A percentile compares a stretch with the other conserved stretches of the same genome.
Evolutionary conservation across 129 eudicot species (phyloP).

Genomic region (Deinandra increscens): DNA sequence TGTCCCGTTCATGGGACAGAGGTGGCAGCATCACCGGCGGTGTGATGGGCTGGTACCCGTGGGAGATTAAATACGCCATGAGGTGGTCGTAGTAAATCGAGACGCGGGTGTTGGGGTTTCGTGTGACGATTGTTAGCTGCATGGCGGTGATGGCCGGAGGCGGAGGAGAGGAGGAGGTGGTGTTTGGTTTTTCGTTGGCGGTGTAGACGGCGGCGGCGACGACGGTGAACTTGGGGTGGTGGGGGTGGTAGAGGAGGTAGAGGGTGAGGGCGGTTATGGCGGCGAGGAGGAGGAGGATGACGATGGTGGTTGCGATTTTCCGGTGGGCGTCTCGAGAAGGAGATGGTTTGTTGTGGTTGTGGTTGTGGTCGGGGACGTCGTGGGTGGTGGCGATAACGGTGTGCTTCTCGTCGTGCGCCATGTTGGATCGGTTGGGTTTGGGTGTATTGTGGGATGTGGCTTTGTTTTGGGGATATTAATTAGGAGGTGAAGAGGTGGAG

Average conservation of each 20-base stretch:
- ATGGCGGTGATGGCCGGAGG: conserved; percentile 37
- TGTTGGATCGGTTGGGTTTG: neutral
- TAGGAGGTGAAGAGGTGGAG: conserved; percentile 6
- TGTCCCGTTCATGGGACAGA: conserved; percentile 46
- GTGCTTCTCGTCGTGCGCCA: conserved; percentile 15
- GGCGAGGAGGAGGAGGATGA: conserved; percentile 39
- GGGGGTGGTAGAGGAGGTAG: conserved; percentile 66
- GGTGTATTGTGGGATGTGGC: neutral
- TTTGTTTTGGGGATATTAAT: neutral
- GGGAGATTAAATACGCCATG: conserved; percentile 38
- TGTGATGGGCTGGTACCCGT: conserved; percentile 45
- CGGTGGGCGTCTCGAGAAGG: conserved; percentile 15
- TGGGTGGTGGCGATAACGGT: neutral
- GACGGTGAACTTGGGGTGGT: conserved; percentile 50
- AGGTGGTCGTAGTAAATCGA: conserved; percentile 53
- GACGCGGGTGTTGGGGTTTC: conserved; percentile 59
- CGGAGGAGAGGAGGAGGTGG: neutral
- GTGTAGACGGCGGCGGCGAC: conserved; percentile 35
- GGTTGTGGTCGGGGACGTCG: neutral
- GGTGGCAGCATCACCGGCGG: conserved; percentile 55
- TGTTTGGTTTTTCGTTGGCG: too few relatives aligned
- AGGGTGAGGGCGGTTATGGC: conserved; percentile 43
- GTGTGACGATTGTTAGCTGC: conserved; percentile 56
- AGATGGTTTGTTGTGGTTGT: neutral
- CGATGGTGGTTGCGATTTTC: conserved; percentile 12